Base-by-base conservation (phyloP, 2,329 filamentous ascomycete species). In the Pestalotiopsis sp. region DNA sequence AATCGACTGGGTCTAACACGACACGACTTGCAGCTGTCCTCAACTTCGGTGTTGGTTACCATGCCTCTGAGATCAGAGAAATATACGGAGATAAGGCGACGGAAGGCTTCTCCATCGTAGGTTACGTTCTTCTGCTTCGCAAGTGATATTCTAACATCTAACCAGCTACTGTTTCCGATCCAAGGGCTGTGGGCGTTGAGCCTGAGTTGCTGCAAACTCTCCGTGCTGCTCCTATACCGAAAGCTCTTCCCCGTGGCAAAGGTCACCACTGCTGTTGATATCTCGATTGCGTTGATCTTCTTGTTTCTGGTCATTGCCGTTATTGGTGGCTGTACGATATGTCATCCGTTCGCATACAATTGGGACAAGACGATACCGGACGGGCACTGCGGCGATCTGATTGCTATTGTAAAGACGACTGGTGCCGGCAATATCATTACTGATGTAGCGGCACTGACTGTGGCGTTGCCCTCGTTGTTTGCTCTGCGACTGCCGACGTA, bases 331-430 rank as follows among this genome's bases (percentile, higher is more conserved):
- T 61, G 56, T 11, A 17, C 65, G 9, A 65, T 69, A 17, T 69
- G 68, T 56, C 68, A 57, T 4, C 68, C 68, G 6, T 45, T 69
- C 4, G 59, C 68, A 2, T 64, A 65, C 57, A 67, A 68, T n/a
- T 68, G 68, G 65, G 61, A 67, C 11, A 56, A 57, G 14, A 20
- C 39, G 36, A 64, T 65, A 38, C 27, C 59, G 11, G 65, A 20
- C 6, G 68, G 68, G 4, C 13, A 39, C 38, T 68, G 68, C 56
- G 68, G 65, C 13, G 39, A 68, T 36, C 59, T 63, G 36, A 41
- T 68, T 31, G 4, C 57, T 4, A 59, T 39, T 1, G 57, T 56
- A 4, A 61, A 61, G 36, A 23, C 61, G 20, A 69, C 65, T 1
- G 65, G 68, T 4, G 61, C 27, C 17, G 20, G 63, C 17, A 69